Percentiles rank a stretch among this genome's conserved stretches.
Evolutionary conservation across 75 land plant genomes (phyloP).

Genomic region (Isoetes taiwanensis): DNA sequence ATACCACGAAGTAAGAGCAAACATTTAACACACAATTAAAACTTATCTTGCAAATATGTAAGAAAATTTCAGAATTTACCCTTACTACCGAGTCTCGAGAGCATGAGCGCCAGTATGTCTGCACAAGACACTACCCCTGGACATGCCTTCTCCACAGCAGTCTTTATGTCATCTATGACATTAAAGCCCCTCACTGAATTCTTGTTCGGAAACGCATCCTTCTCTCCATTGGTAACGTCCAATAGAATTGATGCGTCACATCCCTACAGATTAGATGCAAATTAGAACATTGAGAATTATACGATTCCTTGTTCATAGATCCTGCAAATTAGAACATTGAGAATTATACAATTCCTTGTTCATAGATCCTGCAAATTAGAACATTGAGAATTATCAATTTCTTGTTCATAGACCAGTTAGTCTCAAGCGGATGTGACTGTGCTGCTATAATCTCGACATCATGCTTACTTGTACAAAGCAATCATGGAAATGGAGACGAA

Average conservation of each 20-base stretch:
- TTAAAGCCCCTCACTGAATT: neutral
- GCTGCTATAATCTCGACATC: neutral
- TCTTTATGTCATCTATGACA: slow-evolving; percentile 9
- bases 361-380: no score
- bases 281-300: neutral
- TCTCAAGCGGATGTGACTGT: neutral
- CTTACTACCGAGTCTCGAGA: slow-evolving; percentile 5
- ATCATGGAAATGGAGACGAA: slow-evolving; percentile 24
- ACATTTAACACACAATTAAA: neutral
- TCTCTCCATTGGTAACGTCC: slow-evolving; percentile 4
- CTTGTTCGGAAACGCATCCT: neutral
- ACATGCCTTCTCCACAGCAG: neutral
- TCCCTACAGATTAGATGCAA: neutral
- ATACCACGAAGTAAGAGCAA: neutral
- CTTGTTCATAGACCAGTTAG: neutral
- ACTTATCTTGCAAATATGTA: neutral
- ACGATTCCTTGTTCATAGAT: neutral
- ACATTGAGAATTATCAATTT: neutral
- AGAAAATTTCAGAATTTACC: neutral
- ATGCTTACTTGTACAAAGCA: slow-evolving; percentile 22
- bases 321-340: neutral
- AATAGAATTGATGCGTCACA: slow-evolving; percentile 11
- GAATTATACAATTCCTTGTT: neutral
- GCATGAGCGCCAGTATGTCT: slow-evolving; percentile 1
- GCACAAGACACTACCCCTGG: slow-evolving; percentile 11